These are phyloP conservation scores for Hordeum marinum DNA, from an alignment of 176 grass and related monocot genomes.

Conservation along the genomic window DNA sequence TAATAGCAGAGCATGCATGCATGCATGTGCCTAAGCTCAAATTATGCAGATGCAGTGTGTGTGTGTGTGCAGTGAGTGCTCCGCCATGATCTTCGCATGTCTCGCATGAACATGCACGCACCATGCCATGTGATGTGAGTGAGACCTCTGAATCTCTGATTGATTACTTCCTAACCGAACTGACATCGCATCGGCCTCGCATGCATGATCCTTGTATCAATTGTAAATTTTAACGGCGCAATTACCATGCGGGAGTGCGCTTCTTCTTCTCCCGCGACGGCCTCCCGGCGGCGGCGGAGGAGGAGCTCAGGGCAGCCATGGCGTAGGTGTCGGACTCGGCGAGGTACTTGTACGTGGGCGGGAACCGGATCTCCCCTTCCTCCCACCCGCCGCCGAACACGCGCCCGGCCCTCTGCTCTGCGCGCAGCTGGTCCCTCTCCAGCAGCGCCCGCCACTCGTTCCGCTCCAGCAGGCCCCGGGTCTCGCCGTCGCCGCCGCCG, in stretches of 20 bases:
- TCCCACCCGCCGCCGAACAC: slow-evolving; percentile 78
- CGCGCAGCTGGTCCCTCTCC: slow-evolving; percentile 66
- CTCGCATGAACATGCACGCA: background rate
- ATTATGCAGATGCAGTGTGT: background rate
- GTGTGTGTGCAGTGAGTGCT: background rate
- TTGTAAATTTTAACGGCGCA: background rate
- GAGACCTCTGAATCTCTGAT: background rate
- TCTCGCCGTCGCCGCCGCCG: background rate
- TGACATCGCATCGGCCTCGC: too few relatives aligned
- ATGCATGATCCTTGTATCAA: background rate
- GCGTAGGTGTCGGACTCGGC: slow-evolving; percentile 75
- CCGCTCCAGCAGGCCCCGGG: slow-evolving; percentile 41
- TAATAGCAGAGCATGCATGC: background rate
- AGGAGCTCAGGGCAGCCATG: slow-evolving; percentile 15
- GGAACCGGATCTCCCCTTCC: slow-evolving; percentile 75
- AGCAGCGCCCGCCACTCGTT: slow-evolving; percentile 63
- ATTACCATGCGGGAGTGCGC: slow-evolving; percentile 88
- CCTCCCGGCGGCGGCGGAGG: slow-evolving; percentile 11
- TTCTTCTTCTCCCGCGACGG: slow-evolving; percentile 47
- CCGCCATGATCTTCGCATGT: background rate
- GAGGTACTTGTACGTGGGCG: slow-evolving; percentile 88
- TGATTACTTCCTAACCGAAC: background rate
- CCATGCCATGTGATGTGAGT: background rate
- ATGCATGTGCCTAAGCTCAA: background rate
- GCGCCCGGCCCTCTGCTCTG: slow-evolving; percentile 60